These are phyloP conservation scores for Phytophthora lateralis DNA, from an alignment of 352 stramenopile species.

Conservation along the genomic window DNA sequence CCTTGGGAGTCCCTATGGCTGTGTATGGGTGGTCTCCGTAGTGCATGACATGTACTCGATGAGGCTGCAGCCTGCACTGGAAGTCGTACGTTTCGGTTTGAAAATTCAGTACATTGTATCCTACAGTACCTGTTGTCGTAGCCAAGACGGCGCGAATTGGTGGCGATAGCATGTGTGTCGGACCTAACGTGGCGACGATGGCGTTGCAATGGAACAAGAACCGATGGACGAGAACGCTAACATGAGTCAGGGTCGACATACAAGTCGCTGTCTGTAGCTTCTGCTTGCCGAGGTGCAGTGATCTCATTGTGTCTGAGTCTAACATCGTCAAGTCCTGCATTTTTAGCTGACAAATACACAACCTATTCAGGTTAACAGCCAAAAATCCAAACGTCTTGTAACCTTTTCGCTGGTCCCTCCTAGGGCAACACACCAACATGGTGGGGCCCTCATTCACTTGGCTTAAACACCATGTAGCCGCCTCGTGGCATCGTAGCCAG, in stretches of 20 bases:
- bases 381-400: not conserved
- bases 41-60: no score
- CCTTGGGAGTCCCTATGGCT: not conserved
- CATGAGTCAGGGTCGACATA: not conserved
- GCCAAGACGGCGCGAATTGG: not conserved
- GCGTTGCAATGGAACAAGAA: not conserved
- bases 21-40: no score
- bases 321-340: no score
- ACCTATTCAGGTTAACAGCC: not conserved
- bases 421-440: not conserved
- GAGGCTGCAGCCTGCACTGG: no score
- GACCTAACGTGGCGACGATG: not conserved
- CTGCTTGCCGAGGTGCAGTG: not conserved
- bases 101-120: no score
- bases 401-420: not conserved
- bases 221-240: not conserved
- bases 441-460: not conserved
- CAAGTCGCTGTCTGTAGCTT: not conserved
- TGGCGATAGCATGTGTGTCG: not conserved
- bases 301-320: not conserved
- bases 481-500: slow-evolving; percentile 3
- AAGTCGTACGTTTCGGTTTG: no score
- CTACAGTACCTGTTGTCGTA: not conserved
- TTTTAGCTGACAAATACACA: not conserved
- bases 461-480: not conserved